A percentile compares a stretch with the other conserved stretches of the same genome.
Conservation (phyloP, 2,329 filamentous ascomycete species). For the Fusarium palustre region DNA sequence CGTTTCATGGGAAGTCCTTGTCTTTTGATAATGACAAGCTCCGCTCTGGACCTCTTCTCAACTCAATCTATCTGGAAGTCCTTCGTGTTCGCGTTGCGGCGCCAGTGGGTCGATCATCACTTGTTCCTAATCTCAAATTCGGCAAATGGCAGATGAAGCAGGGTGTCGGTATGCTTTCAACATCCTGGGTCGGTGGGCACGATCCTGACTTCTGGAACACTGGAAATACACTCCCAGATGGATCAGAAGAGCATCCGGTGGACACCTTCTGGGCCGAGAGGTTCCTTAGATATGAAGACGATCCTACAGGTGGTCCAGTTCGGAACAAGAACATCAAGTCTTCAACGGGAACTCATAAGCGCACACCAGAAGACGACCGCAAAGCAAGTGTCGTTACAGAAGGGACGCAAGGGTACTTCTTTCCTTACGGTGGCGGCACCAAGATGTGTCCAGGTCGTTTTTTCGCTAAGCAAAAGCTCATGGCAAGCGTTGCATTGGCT, state of each 20-base stretch:
- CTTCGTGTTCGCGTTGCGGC: slow-evolving; percentile 47
- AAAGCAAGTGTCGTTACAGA: slow-evolving; percentile 26
- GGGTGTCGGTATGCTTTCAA: slow-evolving; percentile 29
- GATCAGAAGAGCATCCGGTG: slow-evolving; percentile 25
- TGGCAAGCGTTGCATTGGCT: slow-evolving; percentile 48
- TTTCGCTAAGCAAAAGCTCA: slow-evolving; percentile 52
- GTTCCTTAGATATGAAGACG: slow-evolving; percentile 35
- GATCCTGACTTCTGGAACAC: slow-evolving; percentile 39
- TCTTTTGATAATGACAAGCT: slow-evolving; percentile 40
- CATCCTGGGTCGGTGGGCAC: slow-evolving; percentile 26
- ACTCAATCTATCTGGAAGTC: slow-evolving; percentile 53
- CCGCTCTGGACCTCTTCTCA: slow-evolving; percentile 45
- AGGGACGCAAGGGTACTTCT: slow-evolving; percentile 48
- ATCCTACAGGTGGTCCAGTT: slow-evolving; percentile 38
- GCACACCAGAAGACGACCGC: slow-evolving; percentile 6
- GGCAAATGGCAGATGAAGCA: slow-evolving; percentile 35
- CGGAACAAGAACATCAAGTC: not conserved
- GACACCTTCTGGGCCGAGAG: slow-evolving; percentile 43
- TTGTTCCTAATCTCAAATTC: slow-evolving; percentile 38
- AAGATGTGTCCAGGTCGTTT: slow-evolving; percentile 53
- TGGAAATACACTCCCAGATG: slow-evolving; percentile 6
- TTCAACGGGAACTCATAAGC: not conserved
- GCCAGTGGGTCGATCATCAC: slow-evolving; percentile 37
- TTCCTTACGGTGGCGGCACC: slow-evolving; percentile 52
- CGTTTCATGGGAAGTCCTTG: slow-evolving; percentile 6